Conservation (phyloP, 495 filamentous ascomycete species). For the Aspergillus hancockii region DNA sequence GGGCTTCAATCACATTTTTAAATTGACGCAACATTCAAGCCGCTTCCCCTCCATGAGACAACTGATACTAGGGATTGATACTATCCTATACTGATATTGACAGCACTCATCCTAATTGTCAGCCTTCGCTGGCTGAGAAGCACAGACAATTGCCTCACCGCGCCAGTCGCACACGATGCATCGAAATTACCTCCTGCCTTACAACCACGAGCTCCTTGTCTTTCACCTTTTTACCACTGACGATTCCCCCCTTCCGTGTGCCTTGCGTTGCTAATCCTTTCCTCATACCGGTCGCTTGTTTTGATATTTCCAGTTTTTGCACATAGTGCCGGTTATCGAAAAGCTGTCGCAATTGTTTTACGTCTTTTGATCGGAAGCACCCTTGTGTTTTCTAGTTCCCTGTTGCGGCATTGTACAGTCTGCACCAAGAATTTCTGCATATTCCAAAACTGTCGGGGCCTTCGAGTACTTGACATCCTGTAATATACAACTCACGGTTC, state of each 20-base stretch:
- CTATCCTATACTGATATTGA: slow-evolving; percentile 1
- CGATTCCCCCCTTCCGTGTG: slow-evolving; percentile 18
- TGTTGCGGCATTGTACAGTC: slow-evolving; percentile 4
- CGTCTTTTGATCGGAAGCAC: slow-evolving; percentile 8
- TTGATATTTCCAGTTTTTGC: slow-evolving; percentile 1
- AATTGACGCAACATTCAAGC: not conserved
- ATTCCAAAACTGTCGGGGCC: not conserved
- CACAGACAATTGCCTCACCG: slow-evolving; percentile 25
- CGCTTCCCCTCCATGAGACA: not conserved
- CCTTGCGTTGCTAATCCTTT: slow-evolving; percentile 37
- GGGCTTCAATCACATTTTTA: slow-evolving; percentile 11
- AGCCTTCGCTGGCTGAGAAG: slow-evolving; percentile 28
- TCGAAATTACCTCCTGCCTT: slow-evolving; percentile 22
- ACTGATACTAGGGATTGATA: not conserved
- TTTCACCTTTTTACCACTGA: slow-evolving; percentile 13
- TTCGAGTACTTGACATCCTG: slow-evolving; percentile 10
- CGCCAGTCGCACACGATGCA: slow-evolving; percentile 39
- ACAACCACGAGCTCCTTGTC: slow-evolving; percentile 26
- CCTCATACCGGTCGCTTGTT: slow-evolving; percentile 6
- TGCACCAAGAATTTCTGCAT: not conserved
- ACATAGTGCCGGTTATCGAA: not conserved
- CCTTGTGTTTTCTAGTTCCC: slow-evolving; percentile 2
- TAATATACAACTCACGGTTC: slow-evolving; percentile 14
- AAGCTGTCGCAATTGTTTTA: not conserved
- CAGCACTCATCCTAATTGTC: slow-evolving; percentile 12